Conservation (phyloP, 1,139 yeast genomes). For the Candida pseudoviswanathii region DNA sequence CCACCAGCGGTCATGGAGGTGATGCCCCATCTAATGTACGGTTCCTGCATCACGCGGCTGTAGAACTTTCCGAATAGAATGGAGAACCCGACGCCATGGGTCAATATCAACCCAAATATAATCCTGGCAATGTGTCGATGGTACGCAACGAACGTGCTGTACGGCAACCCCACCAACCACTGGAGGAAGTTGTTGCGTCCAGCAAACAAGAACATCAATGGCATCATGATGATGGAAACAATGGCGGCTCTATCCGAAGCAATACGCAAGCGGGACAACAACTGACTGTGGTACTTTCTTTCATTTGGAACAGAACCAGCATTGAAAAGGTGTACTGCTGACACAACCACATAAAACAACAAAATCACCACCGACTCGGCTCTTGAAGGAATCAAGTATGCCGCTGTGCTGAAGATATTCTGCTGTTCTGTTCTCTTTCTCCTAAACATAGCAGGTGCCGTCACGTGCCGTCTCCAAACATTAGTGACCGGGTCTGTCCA, state of each 20-base stretch:
- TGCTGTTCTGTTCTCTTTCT: constrained; percentile 27
- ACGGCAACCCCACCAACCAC: constrained; percentile 60
- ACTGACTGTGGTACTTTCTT: constrained; percentile 23
- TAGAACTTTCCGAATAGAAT: constrained; percentile 14
- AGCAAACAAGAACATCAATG: constrained; percentile 56
- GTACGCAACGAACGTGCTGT: constrained; percentile 56
- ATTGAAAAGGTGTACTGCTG: constrained; percentile 32
- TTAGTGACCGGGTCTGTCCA: constrained; percentile 28
- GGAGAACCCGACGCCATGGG: constrained; percentile 45
- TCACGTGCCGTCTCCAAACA: constrained; percentile 29
- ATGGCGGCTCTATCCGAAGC: constrained; percentile 39
- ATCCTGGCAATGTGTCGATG: constrained; percentile 64
- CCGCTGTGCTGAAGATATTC: constrained; percentile 21
- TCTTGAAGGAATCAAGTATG: constrained; percentile 30
- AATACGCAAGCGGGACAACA: constrained; percentile 27
- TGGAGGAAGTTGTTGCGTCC: constrained; percentile 64
- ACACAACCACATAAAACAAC: constrained; percentile 47
- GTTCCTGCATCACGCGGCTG: background rate
- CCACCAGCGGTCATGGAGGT: constrained; percentile 32
- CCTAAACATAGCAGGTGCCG: constrained; percentile 32
- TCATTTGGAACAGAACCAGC: constrained; percentile 24
- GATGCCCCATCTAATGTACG: constrained; percentile 33
- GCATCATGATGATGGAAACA: constrained; percentile 38
- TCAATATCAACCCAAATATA: constrained; percentile 36
- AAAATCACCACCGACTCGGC: constrained; percentile 23